Base-by-base conservation (phyloP, 1,284 basidiomycete species). In the Gymnopus androsaceus region DNA sequence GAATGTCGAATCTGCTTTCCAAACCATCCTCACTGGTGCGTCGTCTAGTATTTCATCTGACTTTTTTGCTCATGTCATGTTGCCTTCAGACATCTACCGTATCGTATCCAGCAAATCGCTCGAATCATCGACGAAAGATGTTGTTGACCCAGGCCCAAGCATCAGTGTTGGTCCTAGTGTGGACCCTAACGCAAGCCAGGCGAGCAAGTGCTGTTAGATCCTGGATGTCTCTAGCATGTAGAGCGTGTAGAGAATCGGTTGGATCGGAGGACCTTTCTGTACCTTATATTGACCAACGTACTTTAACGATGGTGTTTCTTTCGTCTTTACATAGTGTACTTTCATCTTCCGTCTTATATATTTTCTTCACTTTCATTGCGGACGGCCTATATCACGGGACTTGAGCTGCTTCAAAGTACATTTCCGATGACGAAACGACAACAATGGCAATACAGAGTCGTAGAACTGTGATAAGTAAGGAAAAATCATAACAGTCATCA, bases 1-100 rank as follows among this genome's bases (percentile, higher is more conserved):
- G 53, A 98, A 98, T 76, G 97, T 99, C 73, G 96, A 98, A 76
- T 76, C 83, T 54, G 94, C 96, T 52, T 99, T 99, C 88, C 95
- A 98, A 75, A 95, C 88, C 66, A 98, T 98, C 69, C 82, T 99
- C 59, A 92, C 93, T 54, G 95, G 95, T 95, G 55, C 47, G 66
- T 57, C 47, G 17, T 45, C 23, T 9, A 28, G 27, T n/a, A n/a
- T n/a, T n/a, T n/a, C 14, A 6, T 27, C 15, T 27, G 23, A 42
- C 19, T 25, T 14, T 6, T 2, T 3, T 15, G 14, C 19, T 42
- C 25, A 42, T 27, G 15, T 53, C 37, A 30, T 56, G 37, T 37
- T 7, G 57, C 0, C 46, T 28, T 33, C 64, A 95, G 95, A 97
- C 65, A 96, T 97, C 72, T 96, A 96, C 81, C 91, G 89, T 68